Evolutionary conservation across 768 basidiomycete genomes (phyloP), one percentile per base, ranked within the genome.

Genomic region (Mycena galericulata): DNA sequence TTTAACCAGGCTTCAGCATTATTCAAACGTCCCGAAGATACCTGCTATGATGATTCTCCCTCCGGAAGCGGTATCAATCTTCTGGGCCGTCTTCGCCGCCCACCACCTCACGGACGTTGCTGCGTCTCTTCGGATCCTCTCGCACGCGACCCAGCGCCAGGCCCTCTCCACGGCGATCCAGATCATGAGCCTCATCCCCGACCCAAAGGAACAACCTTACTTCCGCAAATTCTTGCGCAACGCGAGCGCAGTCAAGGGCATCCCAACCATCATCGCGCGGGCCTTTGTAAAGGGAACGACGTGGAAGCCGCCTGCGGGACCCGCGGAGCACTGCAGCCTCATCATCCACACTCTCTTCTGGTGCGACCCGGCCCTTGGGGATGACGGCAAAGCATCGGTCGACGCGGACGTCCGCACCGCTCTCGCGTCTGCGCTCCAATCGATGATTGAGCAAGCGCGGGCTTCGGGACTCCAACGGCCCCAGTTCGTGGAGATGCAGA

Each of bases 321-420:
- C 50, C 15, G 63, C 49, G 2, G 29, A 43, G 8, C 62, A 71
- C 45, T 72, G 72, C 57, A 53, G 66, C 9, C 53, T 74, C 20
- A 68, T 74, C 24, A 73, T 71, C 38, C 61, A 73, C 53, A 62
- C 34, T 29, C 60, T 73, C 27, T 60, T 70, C 36, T 74, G 73
- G 73, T 70, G 72, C 67, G 67, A 71, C 49, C 58, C 73, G 47
- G 64, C 57, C 27, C 59, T 68, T 34, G 72, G 73, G 41, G 72
- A 74, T 55, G 73, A 74, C 57, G 69, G 71, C 17, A 70, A 73
- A 45, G 73, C 72, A 10, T 68, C 69, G 24, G 45, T 74, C 34
- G 69, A 74, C 45, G 57, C 66, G 2, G 67, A 30, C 17, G 55
- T 71, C 4, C 68, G 73, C n/a, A 17, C 36, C 6, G 45, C 26